Evolutionary conservation across 2,329 filamentous ascomycete species (phyloP).

Genomic region (Allantophomopsis cytisporea): DNA sequence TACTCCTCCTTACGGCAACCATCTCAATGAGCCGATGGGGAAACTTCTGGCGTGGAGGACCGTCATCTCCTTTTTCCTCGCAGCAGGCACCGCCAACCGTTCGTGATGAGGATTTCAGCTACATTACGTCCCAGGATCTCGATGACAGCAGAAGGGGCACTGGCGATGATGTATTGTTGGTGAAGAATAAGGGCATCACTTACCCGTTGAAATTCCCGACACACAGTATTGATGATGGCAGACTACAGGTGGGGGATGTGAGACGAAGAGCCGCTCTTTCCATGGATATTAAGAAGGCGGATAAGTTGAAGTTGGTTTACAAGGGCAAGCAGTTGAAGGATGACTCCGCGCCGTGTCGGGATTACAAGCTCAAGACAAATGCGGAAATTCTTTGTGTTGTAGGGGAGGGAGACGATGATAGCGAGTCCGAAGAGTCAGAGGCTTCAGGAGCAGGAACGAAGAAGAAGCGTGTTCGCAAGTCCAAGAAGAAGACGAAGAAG

Average conservation of each 20-base stretch:
- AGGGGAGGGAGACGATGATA: conserved; percentile 33
- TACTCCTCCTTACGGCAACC: conserved; percentile 11
- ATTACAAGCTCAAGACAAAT: conserved; percentile 47
- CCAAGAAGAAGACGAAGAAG: conserved; percentile 15
- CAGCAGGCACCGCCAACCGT: conserved; percentile 39
- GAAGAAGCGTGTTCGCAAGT: conserved; percentile 25
- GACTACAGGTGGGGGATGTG: conserved; percentile 52
- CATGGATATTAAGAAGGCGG: conserved; percentile 44
- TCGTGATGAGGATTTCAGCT: conserved; percentile 65
- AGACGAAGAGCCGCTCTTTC: conserved; percentile 53
- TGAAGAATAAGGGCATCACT: conserved; percentile 52
- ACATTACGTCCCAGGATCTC: conserved; percentile 69
- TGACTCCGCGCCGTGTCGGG: conserved; percentile 37
- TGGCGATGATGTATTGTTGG: conserved; percentile 57
- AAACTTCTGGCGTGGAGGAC: conserved; percentile 12
- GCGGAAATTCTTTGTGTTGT: conserved; percentile 47
- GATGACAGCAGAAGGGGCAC: conserved; percentile 28
- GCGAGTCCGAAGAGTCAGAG: conserved; percentile 26
- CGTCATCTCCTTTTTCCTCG: conserved; percentile 18
- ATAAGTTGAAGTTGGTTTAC: conserved; percentile 54
- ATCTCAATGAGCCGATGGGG: conserved; percentile 20
- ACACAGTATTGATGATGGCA: conserved; percentile 62
- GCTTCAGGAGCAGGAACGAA: conserved; percentile 25
- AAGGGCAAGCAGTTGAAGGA: conserved; percentile 61
- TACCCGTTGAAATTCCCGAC: conserved; percentile 63